These are phyloP conservation scores for Blastocystis sp. DNA, from an alignment of 352 stramenopile species.

Conservation along the genomic window DNA sequence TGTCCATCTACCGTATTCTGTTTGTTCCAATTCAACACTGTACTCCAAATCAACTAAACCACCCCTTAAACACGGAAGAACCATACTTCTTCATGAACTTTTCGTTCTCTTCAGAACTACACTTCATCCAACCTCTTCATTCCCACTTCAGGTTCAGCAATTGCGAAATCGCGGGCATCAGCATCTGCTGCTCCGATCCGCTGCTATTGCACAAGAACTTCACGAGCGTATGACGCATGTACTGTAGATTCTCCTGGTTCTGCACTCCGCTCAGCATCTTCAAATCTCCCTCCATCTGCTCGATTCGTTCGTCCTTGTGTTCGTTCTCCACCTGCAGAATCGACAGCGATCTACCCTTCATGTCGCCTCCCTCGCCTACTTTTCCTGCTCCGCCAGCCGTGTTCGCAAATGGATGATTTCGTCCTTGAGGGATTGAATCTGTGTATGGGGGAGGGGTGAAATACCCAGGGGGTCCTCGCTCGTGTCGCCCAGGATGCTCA, in stretches of 20 bases:
- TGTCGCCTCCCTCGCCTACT: background rate
- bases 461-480: conserved; percentile 11
- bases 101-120: conserved; percentile 50
- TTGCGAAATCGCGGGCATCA: conserved; percentile 33
- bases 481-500: conserved; percentile 6
- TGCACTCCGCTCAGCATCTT: conserved; percentile 28
- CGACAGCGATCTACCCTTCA: conserved; percentile 2
- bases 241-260: conserved; percentile 56
- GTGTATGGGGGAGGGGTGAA: conserved; percentile 4
- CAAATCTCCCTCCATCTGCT: conserved; percentile 61
- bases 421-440: conserved; percentile 11
- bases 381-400: conserved; percentile 10
- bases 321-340: conserved; percentile 51
- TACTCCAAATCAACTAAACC: conserved; percentile 33
- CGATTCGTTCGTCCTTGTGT: conserved; percentile 38
- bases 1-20: background rate
- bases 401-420: conserved; percentile 48
- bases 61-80: background rate
- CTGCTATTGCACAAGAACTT: conserved; percentile 48
- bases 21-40: conserved; percentile 34
- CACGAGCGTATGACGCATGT: conserved; percentile 55
- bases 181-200: conserved; percentile 45
- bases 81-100: conserved; percentile 14
- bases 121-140: background rate
- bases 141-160: conserved; percentile 43